phyloP scores from a whole-genome alignment of 225 moss, liverwort and hornwort species.

The Neckera pumila region DNA sequence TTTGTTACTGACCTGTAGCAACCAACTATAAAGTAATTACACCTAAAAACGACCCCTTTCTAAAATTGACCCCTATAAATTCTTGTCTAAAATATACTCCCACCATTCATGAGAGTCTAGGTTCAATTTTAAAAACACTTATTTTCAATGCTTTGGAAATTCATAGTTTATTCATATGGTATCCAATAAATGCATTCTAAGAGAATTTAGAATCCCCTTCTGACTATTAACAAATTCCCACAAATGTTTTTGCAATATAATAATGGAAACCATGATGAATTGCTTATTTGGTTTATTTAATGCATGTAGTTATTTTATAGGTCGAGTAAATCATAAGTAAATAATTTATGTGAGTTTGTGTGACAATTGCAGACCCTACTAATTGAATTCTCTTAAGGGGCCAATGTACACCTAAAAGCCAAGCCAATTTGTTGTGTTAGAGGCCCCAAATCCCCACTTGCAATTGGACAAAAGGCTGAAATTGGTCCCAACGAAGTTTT shows the following conservation, averaged over 20 bases:
- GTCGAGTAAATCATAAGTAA: too few relatives aligned
- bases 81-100: not conserved
- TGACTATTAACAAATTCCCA: rapidly evolving
- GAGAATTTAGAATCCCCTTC: not conserved
- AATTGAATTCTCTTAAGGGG: too few relatives aligned
- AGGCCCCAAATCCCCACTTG: too few relatives aligned
- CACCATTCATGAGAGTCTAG: not conserved
- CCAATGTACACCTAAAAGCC: too few relatives aligned
- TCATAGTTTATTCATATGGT: not conserved
- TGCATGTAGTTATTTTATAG: not conserved
- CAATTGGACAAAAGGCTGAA: too few relatives aligned
- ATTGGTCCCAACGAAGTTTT: too few relatives aligned
- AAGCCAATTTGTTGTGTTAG: too few relatives aligned
- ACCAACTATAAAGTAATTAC: too few relatives aligned
- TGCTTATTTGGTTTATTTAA: rapidly evolving
- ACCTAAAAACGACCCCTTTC: too few relatives aligned
- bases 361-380: rapidly evolving
- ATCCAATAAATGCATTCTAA: not conserved
- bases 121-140: rapidly evolving
- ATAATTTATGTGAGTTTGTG: not conserved
- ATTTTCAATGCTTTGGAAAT: not conserved
- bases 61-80: rapidly evolving
- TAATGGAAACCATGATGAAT: too few relatives aligned
- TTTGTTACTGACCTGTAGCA: too few relatives aligned
- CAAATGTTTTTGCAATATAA: not conserved